Evolutionary conservation across 208 protist genomes (phyloP).

Genomic region (Trichomonas gallinae): DNA sequence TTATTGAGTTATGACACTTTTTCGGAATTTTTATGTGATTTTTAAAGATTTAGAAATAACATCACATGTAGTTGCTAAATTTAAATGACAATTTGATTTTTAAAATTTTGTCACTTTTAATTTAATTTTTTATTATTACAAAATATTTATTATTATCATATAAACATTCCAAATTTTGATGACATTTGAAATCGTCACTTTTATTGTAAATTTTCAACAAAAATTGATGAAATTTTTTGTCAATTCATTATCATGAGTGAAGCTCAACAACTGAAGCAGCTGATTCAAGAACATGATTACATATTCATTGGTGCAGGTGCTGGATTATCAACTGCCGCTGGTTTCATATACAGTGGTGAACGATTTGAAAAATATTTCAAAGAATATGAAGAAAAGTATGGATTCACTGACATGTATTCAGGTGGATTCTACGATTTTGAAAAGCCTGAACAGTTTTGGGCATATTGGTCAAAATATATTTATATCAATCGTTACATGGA

Average conservation of each 20-base stretch:
- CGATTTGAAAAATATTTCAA: not conserved
- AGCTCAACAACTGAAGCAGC: not conserved
- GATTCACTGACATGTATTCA: not conserved
- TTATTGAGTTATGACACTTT: too few relatives aligned
- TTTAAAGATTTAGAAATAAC: too few relatives aligned
- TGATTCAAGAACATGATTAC: not conserved
- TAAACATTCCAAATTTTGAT: not conserved
- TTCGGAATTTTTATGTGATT: too few relatives aligned
- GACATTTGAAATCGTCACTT: not conserved
- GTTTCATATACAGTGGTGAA: not conserved
- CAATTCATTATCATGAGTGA: not conserved
- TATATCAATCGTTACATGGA: not conserved
- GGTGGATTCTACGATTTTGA: not conserved
- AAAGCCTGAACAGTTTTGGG: not conserved
- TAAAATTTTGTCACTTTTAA: too few relatives aligned
- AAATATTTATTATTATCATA: too few relatives aligned
- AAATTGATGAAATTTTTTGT: not conserved
- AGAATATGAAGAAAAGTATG: not conserved
- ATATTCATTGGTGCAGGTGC: not conserved
- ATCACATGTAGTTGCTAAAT: too few relatives aligned
- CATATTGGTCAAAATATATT: not conserved
- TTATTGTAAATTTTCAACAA: not conserved
- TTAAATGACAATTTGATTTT: too few relatives aligned
- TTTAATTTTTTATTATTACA: too few relatives aligned
- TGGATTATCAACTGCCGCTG: not conserved